Base-by-base conservation (phyloP, 129 eudicot genomes). In the Arctium minus region DNA sequence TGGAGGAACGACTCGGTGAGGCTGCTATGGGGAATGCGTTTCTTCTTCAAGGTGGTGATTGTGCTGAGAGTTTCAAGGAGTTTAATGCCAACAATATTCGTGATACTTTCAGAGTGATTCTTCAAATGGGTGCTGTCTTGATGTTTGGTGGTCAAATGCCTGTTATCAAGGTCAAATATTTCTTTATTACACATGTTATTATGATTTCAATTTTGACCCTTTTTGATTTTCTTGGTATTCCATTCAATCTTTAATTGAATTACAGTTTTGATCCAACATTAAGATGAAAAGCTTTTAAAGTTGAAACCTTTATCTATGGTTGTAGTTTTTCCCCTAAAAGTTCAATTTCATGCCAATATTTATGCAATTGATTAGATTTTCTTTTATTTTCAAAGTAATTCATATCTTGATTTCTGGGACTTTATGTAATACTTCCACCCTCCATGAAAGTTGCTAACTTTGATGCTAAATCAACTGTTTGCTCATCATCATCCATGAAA, bases 141-240 rank as follows among this genome's bases (percentile, higher is more conserved):
- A 92, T 87, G 94, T 95, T 91, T 64, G 98, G 97, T 22, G 98
- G 97, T 71, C 98, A 95, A 87, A 81, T 95, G 93, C 98, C 98
- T 85, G 97, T 92, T 1, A 81, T 95, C 79, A 95, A 92, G 98
- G 98, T 95, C 17, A 13, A 27, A 10, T 71, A 80, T 78, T 31
- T 8, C 50, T 83, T 32, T 8, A 8, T 17, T 74, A 15, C 15
- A 0, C 67, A 1, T 38, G 0, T 80, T 73, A 3, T 60, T 73
- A 5, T 80, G 22, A 44, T 39, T 27, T 46, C 9, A 11, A 18
- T 6, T 22, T 42, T 35, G 15, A 79, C 77, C 81, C 36, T 64
- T 50, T 74, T 83, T 6, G 11, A 6, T 13, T 70, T 67, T 82
- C 3, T 82, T 68, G 56, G 11, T 75, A 30, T 39, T 81, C 50